These are phyloP conservation scores for Encephalitozoon romaleae DNA, from an alignment of 371 early-diverging fungal genomes.

Conservation along the genomic window DNA sequence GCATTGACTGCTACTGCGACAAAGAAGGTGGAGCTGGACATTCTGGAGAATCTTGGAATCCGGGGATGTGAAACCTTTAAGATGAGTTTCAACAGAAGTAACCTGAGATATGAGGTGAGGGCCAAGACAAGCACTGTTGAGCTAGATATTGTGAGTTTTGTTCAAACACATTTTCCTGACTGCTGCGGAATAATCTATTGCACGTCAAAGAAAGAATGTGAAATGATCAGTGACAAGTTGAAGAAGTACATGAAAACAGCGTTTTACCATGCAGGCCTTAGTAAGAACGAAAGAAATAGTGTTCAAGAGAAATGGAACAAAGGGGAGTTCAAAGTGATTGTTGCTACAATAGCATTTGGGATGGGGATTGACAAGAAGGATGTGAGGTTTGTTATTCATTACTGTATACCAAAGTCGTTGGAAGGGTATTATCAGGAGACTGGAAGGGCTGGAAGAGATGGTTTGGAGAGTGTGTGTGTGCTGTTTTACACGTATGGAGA, in stretches of 20 bases:
- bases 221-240: constrained; percentile 70
- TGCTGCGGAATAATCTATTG: constrained; percentile 95
- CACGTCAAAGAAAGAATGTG: constrained; percentile 72
- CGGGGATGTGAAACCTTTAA: constrained; percentile 62
- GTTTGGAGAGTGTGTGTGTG: constrained; percentile 71
- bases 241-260: constrained; percentile 63
- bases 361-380: constrained; percentile 95
- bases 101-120: constrained; percentile 67
- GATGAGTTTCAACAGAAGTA: constrained; percentile 60
- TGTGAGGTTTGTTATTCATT: constrained; percentile 94
- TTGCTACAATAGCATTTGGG: constrained; percentile 80
- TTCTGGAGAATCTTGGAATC: constrained; percentile 41
- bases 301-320: constrained; percentile 78
- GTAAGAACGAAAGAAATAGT: constrained; percentile 69
- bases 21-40: constrained; percentile 69
- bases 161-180: constrained; percentile 65
- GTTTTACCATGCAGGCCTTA: constrained; percentile 86
- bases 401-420: constrained; percentile 78
- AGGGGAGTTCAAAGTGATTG: constrained; percentile 73
- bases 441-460: constrained; percentile 95
- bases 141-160: constrained; percentile 69
- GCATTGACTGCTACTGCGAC: constrained; percentile 96
- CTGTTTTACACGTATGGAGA: constrained; percentile 77
- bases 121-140: constrained; percentile 63
- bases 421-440: constrained; percentile 99